phyloP scores from a whole-genome alignment of 176 grass and related monocot genomes.

The Oryza meridionalis region DNA sequence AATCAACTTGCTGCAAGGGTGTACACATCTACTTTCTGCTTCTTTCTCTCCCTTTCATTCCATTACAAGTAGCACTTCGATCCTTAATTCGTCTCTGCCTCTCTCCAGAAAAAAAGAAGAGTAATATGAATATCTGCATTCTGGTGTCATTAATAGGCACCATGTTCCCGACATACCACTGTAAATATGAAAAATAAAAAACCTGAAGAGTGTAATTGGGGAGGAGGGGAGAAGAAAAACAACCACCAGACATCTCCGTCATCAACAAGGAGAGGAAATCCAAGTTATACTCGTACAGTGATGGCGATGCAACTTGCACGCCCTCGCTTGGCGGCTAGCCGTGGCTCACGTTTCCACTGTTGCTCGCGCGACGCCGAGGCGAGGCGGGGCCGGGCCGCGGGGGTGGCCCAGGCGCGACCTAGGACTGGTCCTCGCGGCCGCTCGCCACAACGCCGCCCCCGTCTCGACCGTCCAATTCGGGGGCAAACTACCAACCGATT shows the following conservation, averaged over 20 bases:
- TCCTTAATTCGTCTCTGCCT: background rate
- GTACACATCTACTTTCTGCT: background rate
- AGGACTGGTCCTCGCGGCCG: conserved; percentile 17
- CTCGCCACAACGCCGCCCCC: background rate
- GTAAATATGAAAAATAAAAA: background rate
- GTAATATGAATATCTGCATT: background rate
- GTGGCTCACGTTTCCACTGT: conserved; percentile 2
- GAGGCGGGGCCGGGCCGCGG: no score
- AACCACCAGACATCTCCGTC: conserved; percentile 5
- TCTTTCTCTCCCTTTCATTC: conserved; percentile 16
- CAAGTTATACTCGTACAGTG: conserved; percentile 5
- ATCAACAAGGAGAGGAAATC: conserved; percentile 16
- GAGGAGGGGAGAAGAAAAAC: background rate
- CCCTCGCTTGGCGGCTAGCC: conserved; percentile 38
- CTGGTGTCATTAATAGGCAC: background rate
- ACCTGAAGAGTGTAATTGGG: background rate
- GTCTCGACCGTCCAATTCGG: conserved; percentile 39
- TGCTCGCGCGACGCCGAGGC: background rate
- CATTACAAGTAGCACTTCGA: background rate
- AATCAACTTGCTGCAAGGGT: background rate
- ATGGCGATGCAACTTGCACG: conserved; percentile 35
- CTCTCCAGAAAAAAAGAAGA: background rate
- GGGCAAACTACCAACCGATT: background rate
- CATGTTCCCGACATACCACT: background rate
- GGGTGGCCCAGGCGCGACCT: conserved; percentile 11